Base-by-base conservation (phyloP, 176 grass and related monocot genomes). In the Dendrocalamus sinicus region DNA sequence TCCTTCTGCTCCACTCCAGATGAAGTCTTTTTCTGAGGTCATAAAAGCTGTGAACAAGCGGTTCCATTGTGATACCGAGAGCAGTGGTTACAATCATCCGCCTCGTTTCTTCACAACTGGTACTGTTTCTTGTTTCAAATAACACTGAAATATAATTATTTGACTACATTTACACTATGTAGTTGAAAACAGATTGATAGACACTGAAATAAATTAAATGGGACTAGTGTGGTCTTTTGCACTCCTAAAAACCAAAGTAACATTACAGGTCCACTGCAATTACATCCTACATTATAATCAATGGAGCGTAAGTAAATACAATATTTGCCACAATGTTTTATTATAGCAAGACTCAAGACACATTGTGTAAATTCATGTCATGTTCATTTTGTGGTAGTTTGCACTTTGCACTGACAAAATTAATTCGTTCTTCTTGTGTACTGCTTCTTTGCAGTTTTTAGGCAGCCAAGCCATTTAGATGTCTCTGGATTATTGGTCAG, bases 401-500 rank as follows among this genome's bases (percentile, higher is more conserved):
- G 10, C 69, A 71, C 4, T 70, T 69, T 41, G 9, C 69, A 71
- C 4, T 70, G 41, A 52, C 50, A 46, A 45, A 46, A 37, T 72
- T 47, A 47, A 47, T 72, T 72, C 5, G 1, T 72, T 47, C 4
- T 72, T 8, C 43, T 9, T 44, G 43, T 10, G 22, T 46, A 47
- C 22, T 17, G 30, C 67, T 41, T 72, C 41, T 17, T 46, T 37
- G 41, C 69, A 72, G 69, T 22, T 47, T 72, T 72, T 72, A 13
- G 9, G 4, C 41, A 47, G 43, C 69, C 69, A 72, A 47, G 40
- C 17, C 19, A 45, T 12, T 12, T 45, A 8, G 65, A 68, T 48
- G 22, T 72, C 11, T 72, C 70, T 72, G n/a, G 44, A 72, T 45
- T 72, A 47, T 48, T 72, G 70, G 3, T 48, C 70, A 72, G 70